These are phyloP conservation scores for Caloboletus firmus DNA, from an alignment of 1,284 basidiomycete species.

Conservation along the genomic window DNA sequence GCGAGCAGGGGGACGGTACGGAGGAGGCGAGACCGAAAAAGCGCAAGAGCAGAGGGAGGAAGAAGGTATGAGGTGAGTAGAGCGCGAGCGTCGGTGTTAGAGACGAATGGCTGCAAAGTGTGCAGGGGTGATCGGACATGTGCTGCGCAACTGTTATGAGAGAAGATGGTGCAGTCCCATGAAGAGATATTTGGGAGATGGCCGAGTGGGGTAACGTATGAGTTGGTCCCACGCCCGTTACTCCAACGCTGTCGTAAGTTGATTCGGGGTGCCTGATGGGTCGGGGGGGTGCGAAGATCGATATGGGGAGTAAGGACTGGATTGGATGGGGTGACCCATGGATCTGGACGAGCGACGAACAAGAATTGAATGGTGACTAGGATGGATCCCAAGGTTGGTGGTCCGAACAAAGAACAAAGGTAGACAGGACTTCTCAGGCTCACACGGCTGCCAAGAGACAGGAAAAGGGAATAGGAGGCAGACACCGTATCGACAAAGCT, in stretches of 20 bases:
- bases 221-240: conserved; percentile 15
- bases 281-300: background rate
- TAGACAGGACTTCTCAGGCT: conserved; percentile 10
- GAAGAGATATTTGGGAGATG: background rate
- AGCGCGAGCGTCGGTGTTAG: background rate
- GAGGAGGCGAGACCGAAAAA: conserved; percentile 20
- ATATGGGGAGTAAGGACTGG: background rate
- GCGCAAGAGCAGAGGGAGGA: conserved; percentile 24
- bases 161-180: background rate
- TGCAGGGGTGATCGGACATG: conserved; percentile 12
- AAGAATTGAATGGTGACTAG: conserved; percentile 3
- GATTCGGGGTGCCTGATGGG: conserved; percentile 16
- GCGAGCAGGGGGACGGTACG: background rate
- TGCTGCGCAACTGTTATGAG: conserved; percentile 1
- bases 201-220: conserved; percentile 8
- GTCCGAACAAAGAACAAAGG: background rate
- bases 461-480: conserved; percentile 18
- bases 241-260: conserved; percentile 19
- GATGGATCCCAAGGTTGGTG: too few relatives aligned
- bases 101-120: background rate
- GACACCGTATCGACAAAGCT: background rate
- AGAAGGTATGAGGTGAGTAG: conserved; percentile 14
- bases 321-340: conserved; percentile 3
- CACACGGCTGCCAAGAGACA: conserved; percentile 4
- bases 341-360: background rate